These are phyloP conservation scores for Amphicarpaea edgeworthii DNA, from an alignment of 306 rosid species.

Conservation along the genomic window DNA sequence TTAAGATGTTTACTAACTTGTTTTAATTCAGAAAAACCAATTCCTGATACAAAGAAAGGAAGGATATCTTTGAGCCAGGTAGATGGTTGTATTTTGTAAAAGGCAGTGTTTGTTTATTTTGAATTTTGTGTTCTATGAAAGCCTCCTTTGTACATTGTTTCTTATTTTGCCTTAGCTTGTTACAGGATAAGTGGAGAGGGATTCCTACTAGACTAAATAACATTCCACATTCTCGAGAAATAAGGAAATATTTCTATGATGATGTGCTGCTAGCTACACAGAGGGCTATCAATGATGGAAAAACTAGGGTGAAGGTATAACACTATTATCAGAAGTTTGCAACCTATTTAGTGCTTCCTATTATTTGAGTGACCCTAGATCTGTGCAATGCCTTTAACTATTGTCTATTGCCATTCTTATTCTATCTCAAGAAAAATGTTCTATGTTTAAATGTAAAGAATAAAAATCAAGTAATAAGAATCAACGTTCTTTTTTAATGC, in stretches of 20 bases:
- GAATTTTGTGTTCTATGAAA: conserved; percentile 18
- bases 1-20: conserved; percentile 15
- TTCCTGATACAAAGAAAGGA: conserved; percentile 48
- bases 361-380: conserved; percentile 34
- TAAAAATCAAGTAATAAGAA: conserved; percentile 19
- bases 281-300: conserved; percentile 75
- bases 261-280: conserved; percentile 87
- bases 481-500: conserved; percentile 26
- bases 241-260: conserved; percentile 82
- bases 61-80: conserved; percentile 60
- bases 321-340: conserved; percentile 7
- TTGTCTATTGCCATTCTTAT: conserved; percentile 8
- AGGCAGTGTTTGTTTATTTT: conserved; percentile 20
- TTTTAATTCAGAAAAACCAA: conserved; percentile 63
- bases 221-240: conserved; percentile 94
- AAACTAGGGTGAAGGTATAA: conserved; percentile 76
- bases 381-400: conserved; percentile 17
- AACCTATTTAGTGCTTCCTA: conserved; percentile 4
- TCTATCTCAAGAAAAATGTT: conserved; percentile 1
- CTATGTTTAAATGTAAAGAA: background rate
- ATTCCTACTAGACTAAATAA: conserved; percentile 93
- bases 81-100: conserved; percentile 41
- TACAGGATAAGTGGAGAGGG: conserved; percentile 94
- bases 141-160: conserved; percentile 42
- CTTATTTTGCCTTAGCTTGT: conserved; percentile 59